Percentiles rank a stretch among this genome's conserved stretches.
Conservation (phyloP, 2,329 filamentous ascomycete species). For the Paradendryphiella salina region DNA sequence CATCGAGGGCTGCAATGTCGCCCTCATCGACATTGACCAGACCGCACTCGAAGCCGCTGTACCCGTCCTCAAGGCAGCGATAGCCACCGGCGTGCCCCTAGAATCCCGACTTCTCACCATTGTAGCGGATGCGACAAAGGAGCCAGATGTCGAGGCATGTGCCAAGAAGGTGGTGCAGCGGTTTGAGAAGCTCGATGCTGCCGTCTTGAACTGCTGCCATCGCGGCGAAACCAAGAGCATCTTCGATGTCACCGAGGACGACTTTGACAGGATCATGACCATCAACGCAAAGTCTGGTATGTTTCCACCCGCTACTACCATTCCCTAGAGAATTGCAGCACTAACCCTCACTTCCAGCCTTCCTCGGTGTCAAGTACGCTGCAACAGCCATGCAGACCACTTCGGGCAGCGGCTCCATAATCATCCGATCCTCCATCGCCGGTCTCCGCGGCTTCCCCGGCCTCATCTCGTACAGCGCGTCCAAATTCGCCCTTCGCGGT, state of each 20-base stretch:
- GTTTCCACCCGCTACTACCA: background rate
- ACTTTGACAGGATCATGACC: constrained; percentile 45
- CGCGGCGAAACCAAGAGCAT: constrained; percentile 36
- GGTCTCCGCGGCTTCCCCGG: constrained; percentile 47
- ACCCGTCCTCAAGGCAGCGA: constrained; percentile 28
- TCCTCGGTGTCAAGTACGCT: constrained; percentile 46
- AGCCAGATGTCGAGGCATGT: constrained; percentile 34
- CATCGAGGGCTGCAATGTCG: constrained; percentile 45
- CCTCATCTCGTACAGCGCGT: constrained; percentile 43
- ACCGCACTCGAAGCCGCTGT: constrained; percentile 33
- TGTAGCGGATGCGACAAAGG: constrained; percentile 43
- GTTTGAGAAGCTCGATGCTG: constrained; percentile 36
- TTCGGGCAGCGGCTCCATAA: constrained; percentile 45
- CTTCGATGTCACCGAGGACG: constrained; percentile 44
- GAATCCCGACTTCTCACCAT: constrained; percentile 38
- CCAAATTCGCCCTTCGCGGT: constrained; percentile 47
- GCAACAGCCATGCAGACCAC: constrained; percentile 39
- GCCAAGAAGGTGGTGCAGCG: constrained; percentile 31
- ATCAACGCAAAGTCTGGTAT: constrained; percentile 47
- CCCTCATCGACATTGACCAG: constrained; percentile 42
- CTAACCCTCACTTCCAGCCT: constrained; percentile 29
- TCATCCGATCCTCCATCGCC: constrained; percentile 47
- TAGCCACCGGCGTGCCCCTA: constrained; percentile 32
- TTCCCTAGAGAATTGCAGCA: background rate
- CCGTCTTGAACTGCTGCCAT: constrained; percentile 36